phyloP scores from a whole-genome alignment of 352 stramenopile genomes.

The Salisapilia sapeloensis region DNA sequence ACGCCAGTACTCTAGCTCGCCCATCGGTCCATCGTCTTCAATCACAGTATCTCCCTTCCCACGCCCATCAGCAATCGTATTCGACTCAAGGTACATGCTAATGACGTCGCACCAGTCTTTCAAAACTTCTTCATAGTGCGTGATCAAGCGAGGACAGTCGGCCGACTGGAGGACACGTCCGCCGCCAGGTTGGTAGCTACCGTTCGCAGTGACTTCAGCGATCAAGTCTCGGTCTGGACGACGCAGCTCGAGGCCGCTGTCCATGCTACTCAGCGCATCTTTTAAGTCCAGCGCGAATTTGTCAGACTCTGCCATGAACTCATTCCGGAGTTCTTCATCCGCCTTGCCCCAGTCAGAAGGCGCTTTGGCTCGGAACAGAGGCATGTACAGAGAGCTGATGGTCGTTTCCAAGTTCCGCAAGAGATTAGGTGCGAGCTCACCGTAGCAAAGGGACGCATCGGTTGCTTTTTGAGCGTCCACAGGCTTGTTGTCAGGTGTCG shows the following conservation, averaged over 20 bases:
- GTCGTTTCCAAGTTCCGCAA: constrained; percentile 63
- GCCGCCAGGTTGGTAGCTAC: constrained; percentile 11
- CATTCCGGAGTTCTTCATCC: constrained; percentile 80
- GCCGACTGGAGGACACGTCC: constrained; percentile 43
- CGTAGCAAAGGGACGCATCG: constrained; percentile 68
- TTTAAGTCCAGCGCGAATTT: constrained; percentile 90
- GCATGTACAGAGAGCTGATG: constrained; percentile 77
- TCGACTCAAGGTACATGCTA: constrained; percentile 86
- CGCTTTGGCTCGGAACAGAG: constrained; percentile 79
- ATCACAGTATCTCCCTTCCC: constrained; percentile 45
- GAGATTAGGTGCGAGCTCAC: constrained; percentile 74
- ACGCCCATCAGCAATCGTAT: constrained; percentile 42
- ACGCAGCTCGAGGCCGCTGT: constrained; percentile 86
- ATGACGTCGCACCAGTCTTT: constrained; percentile 96
- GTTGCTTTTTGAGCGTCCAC: constrained; percentile 56
- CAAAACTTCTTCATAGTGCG: constrained; percentile 91
- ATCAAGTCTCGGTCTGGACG: constrained; percentile 70
- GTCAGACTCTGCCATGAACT: constrained; percentile 91
- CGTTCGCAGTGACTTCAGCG: constrained; percentile 27
- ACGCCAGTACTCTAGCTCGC: constrained; percentile 95
- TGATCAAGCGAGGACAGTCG: constrained; percentile 83
- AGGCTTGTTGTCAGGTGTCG: constrained; percentile 43
- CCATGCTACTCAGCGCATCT: constrained; percentile 91
- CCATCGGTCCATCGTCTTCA: constrained; percentile 87
- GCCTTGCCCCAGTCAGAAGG: constrained; percentile 94